Percentiles rank a stretch among this genome's conserved stretches.
These are phyloP conservation scores for Chalciporus pseudorubinellus DNA, from an alignment of 768 basidiomycete species.

Conservation along the genomic window DNA sequence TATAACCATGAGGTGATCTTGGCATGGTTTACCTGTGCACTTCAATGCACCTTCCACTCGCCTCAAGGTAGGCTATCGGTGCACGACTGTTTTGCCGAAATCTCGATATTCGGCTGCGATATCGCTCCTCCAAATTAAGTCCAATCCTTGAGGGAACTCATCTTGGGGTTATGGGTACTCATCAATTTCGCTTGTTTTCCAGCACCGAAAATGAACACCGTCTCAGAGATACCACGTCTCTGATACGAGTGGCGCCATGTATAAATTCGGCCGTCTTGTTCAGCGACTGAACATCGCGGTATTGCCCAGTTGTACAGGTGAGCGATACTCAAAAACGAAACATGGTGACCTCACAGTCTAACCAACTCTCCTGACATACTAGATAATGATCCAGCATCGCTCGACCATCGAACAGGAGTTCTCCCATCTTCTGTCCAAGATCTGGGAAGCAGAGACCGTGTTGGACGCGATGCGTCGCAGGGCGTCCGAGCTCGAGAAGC, in stretches of 20 bases:
- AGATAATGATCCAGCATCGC: constrained; percentile 15
- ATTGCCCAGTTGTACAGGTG: constrained; percentile 8
- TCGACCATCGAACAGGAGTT: constrained; percentile 13
- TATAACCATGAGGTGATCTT: too few relatives aligned
- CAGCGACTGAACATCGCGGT: neutral
- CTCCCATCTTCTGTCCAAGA: constrained; percentile 18
- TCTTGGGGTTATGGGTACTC: neutral
- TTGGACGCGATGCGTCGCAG: constrained; percentile 20
- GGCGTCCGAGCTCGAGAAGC: constrained; percentile 11
- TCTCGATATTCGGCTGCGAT: neutral
- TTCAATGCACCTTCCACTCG: too few relatives aligned
- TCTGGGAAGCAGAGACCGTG: constrained; percentile 17
- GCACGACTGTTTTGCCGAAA: too few relatives aligned
- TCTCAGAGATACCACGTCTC: neutral
- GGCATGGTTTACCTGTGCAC: too few relatives aligned
- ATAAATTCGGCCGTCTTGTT: constrained; percentile 12
- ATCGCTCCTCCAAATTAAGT: neutral
- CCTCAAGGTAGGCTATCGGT: too few relatives aligned
- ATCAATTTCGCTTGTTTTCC: constrained; percentile 9
- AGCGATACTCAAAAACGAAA: constrained; percentile 2
- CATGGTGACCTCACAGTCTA: neutral
- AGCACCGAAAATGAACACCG: neutral
- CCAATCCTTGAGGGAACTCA: neutral
- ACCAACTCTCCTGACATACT: neutral
- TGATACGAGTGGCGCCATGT: neutral